Evolutionary conservation across 805 yeast species (phyloP).

Genomic region (Pichia phayaonensis): DNA sequence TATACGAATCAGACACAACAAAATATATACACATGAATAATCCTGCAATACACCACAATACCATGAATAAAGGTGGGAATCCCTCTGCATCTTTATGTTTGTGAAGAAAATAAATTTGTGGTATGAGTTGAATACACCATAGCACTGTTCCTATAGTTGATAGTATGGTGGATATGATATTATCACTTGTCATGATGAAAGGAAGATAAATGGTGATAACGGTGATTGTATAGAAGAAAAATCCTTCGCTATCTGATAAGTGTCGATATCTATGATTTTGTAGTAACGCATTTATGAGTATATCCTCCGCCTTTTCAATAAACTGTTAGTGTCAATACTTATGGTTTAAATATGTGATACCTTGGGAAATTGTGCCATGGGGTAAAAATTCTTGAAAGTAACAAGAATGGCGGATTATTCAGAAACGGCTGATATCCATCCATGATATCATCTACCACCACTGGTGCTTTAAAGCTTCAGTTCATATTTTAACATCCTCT

Average conservation of each 20-base stretch:
- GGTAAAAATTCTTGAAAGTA: no score
- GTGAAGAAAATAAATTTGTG: constrained; percentile 63
- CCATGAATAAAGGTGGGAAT: constrained; percentile 84
- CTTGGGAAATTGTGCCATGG: no score
- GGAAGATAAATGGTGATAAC: not conserved
- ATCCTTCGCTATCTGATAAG: not conserved
- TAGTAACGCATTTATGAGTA: no score
- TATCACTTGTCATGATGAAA: constrained; percentile 13
- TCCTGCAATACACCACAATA: constrained; percentile 73
- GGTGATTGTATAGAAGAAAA: not conserved
- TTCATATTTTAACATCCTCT: no score
- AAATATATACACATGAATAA: constrained; percentile 86
- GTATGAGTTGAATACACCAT: constrained; percentile 90
- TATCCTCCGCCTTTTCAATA: no score
- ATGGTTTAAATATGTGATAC: no score
- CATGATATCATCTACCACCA: no score
- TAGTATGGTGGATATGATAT: constrained; percentile 58
- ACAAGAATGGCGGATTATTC: no score
- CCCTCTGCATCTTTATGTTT: constrained; percentile 78
- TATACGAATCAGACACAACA: constrained; percentile 56
- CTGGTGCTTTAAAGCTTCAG: no score
- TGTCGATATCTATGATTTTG: no score
- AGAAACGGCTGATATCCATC: no score
- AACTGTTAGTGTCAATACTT: no score
- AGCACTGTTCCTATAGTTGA: constrained; percentile 86